Percentiles rank a stretch among this genome's conserved stretches.
Conservation (phyloP, 257 asterid genomes). For the Verbascum thapsus region DNA sequence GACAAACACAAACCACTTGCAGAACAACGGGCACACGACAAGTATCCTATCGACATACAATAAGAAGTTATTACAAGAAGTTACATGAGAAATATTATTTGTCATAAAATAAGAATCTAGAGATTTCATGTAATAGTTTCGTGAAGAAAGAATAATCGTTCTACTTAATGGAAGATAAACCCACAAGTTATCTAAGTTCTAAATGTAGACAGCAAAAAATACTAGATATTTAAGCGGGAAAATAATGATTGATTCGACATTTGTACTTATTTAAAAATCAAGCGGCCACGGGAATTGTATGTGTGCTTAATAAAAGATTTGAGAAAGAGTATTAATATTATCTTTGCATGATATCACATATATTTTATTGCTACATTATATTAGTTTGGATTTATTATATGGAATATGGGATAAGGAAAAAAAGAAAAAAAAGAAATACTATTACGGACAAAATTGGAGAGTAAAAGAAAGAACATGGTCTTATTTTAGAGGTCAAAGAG, state of each 20-base stretch:
- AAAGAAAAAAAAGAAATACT: no score
- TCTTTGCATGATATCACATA: no score
- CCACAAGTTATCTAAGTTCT: background rate
- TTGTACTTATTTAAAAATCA: background rate
- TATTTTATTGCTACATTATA: no score
- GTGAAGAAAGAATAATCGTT: background rate
- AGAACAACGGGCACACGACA: slow-evolving; percentile 92
- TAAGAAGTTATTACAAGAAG: background rate
- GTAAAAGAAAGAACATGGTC: no score
- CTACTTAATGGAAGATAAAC: background rate
- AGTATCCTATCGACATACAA: slow-evolving; percentile 56
- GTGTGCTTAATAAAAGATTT: no score
- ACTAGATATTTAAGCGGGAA: background rate
- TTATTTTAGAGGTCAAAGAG: no score
- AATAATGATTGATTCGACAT: background rate
- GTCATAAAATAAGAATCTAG: background rate
- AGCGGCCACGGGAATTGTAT: background rate
- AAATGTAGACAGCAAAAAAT: background rate
- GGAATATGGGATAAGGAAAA: no score
- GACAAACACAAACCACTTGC: slow-evolving; percentile 78
- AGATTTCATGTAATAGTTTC: background rate
- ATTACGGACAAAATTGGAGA: no score
- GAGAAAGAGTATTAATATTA: no score
- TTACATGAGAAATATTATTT: background rate
- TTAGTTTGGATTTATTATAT: no score